phyloP scores from a whole-genome alignment of 2,329 filamentous ascomycete species.

The Aspergillus quadrilineatus region DNA sequence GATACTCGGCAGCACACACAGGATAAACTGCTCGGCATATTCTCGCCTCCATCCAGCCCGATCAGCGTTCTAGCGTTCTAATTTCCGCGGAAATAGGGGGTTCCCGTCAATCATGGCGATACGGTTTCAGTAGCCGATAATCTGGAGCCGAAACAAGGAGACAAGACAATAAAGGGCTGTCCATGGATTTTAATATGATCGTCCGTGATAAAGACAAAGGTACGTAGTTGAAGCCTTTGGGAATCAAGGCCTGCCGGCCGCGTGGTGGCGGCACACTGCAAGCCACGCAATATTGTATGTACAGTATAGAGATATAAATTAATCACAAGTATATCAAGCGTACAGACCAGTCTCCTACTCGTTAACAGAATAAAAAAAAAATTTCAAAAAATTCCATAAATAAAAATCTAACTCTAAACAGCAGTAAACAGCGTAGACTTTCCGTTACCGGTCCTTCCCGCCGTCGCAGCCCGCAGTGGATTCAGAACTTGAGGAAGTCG shows the following conservation, averaged over 20 bases:
- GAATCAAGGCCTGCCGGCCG: not conserved
- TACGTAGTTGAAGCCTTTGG: too few species aligned
- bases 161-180: too few species aligned
- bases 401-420: too few species aligned
- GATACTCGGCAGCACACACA: not conserved
- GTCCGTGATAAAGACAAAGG: too few species aligned
- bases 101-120: not conserved
- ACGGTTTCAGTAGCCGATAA: not conserved
- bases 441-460: not conserved
- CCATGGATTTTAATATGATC: too few species aligned
- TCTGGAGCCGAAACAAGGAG: not conserved
- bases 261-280: not conserved
- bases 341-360: not conserved
- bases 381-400: too few species aligned
- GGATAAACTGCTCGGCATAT: not conserved
- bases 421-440: not conserved
- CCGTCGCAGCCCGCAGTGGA: not conserved
- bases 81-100: too few species aligned
- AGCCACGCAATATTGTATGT: not conserved
- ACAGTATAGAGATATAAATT: not conserved
- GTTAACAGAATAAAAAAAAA: not conserved
- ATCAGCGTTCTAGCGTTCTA: not conserved
- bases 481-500: not conserved
- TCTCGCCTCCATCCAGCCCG: not conserved
- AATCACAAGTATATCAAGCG: too few species aligned